A percentile compares a stretch with the other conserved stretches of the same genome.
Conservation (phyloP, 768 basidiomycete genomes). For the Leccinum uliginosum region DNA sequence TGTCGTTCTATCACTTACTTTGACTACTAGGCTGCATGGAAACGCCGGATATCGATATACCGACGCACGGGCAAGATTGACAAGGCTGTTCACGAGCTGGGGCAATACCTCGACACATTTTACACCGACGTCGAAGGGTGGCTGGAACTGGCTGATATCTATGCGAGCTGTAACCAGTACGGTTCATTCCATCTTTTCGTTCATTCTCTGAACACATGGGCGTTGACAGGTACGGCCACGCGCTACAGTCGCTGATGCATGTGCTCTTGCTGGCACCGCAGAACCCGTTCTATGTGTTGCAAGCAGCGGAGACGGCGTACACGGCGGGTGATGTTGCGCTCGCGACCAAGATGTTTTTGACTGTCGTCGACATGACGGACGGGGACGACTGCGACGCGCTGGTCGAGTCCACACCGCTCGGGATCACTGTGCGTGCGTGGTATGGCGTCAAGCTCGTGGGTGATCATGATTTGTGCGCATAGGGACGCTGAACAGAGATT, state of each 20-base stretch:
- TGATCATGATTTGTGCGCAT: background rate
- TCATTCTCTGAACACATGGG: background rate
- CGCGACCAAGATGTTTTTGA: slow-evolving; percentile 75
- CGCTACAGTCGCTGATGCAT: slow-evolving; percentile 77
- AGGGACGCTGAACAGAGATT: background rate
- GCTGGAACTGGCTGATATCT: slow-evolving; percentile 81
- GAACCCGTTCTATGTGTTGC: slow-evolving; percentile 80
- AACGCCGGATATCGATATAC: slow-evolving; percentile 74
- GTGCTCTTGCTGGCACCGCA: slow-evolving; percentile 79
- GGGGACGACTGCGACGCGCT: slow-evolving; percentile 46
- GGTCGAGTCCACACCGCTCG: slow-evolving; percentile 47
- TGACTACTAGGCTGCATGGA: slow-evolving; percentile 55
- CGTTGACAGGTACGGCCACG: slow-evolving; percentile 56
- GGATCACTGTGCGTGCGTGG: slow-evolving; percentile 70
- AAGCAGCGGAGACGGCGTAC: slow-evolving; percentile 85
- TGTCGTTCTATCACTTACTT: background rate
- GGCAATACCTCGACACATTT: slow-evolving; percentile 75
- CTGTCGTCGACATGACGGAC: slow-evolving; percentile 75
- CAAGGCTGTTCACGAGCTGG: slow-evolving; percentile 66
- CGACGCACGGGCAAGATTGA: slow-evolving; percentile 59
- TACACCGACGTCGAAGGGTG: slow-evolving; percentile 88
- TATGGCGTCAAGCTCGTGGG: slow-evolving; percentile 77
- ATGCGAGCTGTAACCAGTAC: slow-evolving; percentile 70
- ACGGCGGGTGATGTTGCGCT: slow-evolving; percentile 71
- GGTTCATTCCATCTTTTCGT: slow-evolving; percentile 18